Evolutionary conservation across 768 basidiomycete species (phyloP).

Genomic region (Cyclocybe cylindracea): DNA sequence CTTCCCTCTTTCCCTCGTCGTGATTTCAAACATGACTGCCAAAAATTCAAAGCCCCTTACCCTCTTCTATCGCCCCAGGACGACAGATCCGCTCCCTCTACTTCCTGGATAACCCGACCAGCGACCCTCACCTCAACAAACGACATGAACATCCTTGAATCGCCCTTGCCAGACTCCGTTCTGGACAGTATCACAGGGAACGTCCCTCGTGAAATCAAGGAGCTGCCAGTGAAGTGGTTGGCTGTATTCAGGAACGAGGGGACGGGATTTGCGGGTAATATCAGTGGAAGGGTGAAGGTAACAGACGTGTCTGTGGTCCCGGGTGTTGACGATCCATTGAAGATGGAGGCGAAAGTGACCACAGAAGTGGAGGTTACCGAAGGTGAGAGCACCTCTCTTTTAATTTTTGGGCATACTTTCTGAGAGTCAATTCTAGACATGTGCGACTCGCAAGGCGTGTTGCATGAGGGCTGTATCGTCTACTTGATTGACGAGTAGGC

Average conservation of each 20-base stretch:
- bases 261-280: slow-evolving; percentile 28
- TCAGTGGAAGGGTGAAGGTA: slow-evolving; percentile 30
- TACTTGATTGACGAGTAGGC: slow-evolving; percentile 51
- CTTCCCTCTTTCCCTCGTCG: no score
- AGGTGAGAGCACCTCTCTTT: slow-evolving; percentile 31
- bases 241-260: slow-evolving; percentile 27
- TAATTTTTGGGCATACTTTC: background rate
- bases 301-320: slow-evolving; percentile 42
- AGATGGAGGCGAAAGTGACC: slow-evolving; percentile 37
- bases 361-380: slow-evolving; percentile 44
- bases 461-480: slow-evolving; percentile 43
- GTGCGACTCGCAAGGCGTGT: slow-evolving; percentile 34
- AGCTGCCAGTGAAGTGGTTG: slow-evolving; percentile 39
- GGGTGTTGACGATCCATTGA: slow-evolving; percentile 34
- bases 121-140: no score
- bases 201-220: slow-evolving; percentile 36
- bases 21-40: no score
- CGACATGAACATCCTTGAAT: slow-evolving; percentile 12
- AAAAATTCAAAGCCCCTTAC: no score
- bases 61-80: no score
- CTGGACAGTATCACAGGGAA: slow-evolving; percentile 33
- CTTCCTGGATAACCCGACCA: no score
- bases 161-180: slow-evolving; percentile 21
- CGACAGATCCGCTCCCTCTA: no score
- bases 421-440: slow-evolving; percentile 36